Evolutionary conservation across 441 rosid genomes (phyloP).

Genomic region (Hypseocharis bilobata): DNA sequence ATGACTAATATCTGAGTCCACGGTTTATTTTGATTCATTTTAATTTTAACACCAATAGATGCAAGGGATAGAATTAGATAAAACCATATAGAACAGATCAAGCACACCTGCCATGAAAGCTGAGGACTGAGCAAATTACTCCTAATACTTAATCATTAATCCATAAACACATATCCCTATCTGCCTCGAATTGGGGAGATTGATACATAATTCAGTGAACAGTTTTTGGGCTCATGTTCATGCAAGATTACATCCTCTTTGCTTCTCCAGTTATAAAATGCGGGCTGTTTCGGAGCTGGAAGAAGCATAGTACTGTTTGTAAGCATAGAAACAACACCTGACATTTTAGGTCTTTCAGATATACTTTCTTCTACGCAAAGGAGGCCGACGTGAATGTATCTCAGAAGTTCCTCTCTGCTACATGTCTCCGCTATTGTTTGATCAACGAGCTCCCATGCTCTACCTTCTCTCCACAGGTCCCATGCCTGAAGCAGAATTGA

Average conservation of each 20-base stretch:
- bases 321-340: background rate
- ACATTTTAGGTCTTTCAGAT: background rate
- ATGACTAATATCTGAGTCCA: too few species aligned
- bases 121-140: background rate
- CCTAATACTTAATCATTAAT: too few species aligned
- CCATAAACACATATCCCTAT: too few species aligned
- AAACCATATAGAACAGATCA: background rate
- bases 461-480: background rate
- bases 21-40: too few species aligned
- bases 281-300: background rate
- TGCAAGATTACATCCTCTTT: background rate
- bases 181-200: background rate
- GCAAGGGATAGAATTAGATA: too few species aligned
- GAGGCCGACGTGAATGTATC: background rate
- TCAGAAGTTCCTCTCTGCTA: background rate
- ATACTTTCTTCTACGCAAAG: background rate
- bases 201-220: background rate
- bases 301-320: background rate
- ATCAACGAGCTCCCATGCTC: background rate
- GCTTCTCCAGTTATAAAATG: constrained; percentile 2
- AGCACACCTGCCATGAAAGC: background rate
- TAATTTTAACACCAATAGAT: too few species aligned
- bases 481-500: background rate
- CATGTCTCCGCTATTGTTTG: background rate
- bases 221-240: background rate